Conservation (phyloP, 108 stramenopile genomes). For the Skeletonema costatum region DNA sequence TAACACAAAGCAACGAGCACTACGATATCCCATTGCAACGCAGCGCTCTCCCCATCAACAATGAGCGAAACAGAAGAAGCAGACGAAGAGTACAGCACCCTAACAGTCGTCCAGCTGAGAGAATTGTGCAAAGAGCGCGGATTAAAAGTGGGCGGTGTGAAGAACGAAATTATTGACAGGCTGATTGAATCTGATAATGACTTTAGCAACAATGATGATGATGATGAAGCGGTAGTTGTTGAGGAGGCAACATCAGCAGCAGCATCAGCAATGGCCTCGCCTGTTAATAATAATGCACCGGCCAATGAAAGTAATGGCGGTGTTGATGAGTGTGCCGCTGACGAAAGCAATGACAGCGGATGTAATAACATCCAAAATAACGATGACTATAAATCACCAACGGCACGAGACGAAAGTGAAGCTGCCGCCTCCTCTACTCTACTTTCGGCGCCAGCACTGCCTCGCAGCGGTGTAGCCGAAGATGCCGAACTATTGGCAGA, state of each 20-base stretch:
- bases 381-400: not conserved
- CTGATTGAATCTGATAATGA: not conserved
- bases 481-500: constrained; percentile 57
- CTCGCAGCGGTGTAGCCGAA: constrained; percentile 55
- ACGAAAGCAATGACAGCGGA: not conserved
- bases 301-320: not conserved
- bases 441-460: not conserved
- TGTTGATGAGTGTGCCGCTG: not conserved
- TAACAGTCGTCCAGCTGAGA: not conserved
- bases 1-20: not conserved
- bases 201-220: not conserved
- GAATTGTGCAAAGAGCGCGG: not conserved
- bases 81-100: not conserved
- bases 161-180: not conserved
- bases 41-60: not conserved
- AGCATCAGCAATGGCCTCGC: not conserved
- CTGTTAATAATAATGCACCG: not conserved
- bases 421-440: not conserved
- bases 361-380: not conserved
- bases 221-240: not conserved
- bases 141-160: not conserved
- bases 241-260: not conserved
- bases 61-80: not conserved
- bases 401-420: not conserved
- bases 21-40: not conserved